These are phyloP conservation scores for Scheffersomyces coipomensis DNA, from an alignment of 805 yeast species.

Conservation along the genomic window DNA sequence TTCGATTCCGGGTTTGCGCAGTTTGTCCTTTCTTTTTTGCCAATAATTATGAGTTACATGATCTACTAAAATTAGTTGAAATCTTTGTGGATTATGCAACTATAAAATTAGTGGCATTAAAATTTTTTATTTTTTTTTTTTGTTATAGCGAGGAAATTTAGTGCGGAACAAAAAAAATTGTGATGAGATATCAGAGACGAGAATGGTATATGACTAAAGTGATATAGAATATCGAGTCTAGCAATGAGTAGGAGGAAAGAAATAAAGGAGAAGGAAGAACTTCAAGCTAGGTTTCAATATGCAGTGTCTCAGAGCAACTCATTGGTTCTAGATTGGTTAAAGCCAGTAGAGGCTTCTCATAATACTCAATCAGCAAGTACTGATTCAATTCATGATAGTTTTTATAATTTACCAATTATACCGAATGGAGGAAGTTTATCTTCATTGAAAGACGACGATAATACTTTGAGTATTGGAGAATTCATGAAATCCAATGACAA, in stretches of 20 bases:
- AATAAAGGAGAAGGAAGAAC: conserved; percentile 44
- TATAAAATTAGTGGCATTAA: too few species aligned
- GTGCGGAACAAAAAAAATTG: too few species aligned
- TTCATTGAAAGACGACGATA: background rate
- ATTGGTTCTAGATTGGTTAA: conserved; percentile 40
- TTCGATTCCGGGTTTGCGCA: conserved; percentile 9
- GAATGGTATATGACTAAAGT: too few species aligned
- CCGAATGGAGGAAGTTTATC: conserved; percentile 29
- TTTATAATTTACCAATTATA: conserved; percentile 34
- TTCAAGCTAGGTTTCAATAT: conserved; percentile 47
- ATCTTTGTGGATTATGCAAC: conserved; percentile 1
- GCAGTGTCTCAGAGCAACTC: conserved; percentile 36
- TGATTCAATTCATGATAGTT: conserved; percentile 10
- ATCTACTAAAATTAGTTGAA: background rate
- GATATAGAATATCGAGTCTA: too few species aligned
- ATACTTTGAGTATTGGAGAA: background rate
- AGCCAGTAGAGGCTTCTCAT: conserved; percentile 3
- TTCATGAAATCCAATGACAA: background rate
- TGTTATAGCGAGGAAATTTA: too few species aligned
- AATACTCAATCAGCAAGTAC: conserved; percentile 1
- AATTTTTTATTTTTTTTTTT: too few species aligned
- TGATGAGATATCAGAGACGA: too few species aligned
- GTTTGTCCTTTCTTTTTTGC: conserved; percentile 1
- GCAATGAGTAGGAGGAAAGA: conserved; percentile 33
- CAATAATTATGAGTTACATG: background rate